Conservation (phyloP, 2,329 filamentous ascomycete genomes). For the Decorospora gaudefroyi region DNA sequence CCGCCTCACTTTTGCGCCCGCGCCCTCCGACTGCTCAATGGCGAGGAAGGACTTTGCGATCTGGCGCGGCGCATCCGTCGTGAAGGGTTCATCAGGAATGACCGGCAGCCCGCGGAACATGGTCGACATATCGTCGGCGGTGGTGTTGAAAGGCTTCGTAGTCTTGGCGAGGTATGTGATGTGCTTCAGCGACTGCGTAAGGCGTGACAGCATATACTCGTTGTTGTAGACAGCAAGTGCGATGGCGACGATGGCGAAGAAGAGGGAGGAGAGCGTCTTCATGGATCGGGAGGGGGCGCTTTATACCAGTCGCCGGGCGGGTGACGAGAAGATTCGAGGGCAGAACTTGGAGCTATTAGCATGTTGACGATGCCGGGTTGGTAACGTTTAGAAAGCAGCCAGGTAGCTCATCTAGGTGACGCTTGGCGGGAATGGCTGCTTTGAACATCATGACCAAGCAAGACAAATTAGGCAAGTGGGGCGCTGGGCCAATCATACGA, state of each 20-base stretch:
- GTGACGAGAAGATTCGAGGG: slow-evolving; percentile 43
- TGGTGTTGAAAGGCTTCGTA: slow-evolving; percentile 25
- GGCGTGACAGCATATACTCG: slow-evolving; percentile 50
- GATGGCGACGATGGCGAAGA: slow-evolving; percentile 51
- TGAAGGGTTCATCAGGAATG: slow-evolving; percentile 49
- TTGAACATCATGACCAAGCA: slow-evolving; percentile 32
- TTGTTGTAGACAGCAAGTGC: slow-evolving; percentile 46
- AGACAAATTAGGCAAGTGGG: slow-evolving; percentile 10
- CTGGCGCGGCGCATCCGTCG: slow-evolving; percentile 62
- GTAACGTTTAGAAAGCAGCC: slow-evolving; percentile 38
- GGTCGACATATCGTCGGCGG: slow-evolving; percentile 40
- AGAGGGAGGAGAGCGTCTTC: slow-evolving; percentile 49
- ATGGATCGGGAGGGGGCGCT: slow-evolving; percentile 38
- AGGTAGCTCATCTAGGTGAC: not conserved
- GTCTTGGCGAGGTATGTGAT: slow-evolving; percentile 31
- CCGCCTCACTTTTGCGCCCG: slow-evolving; percentile 81
- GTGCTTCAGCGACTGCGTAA: slow-evolving; percentile 40
- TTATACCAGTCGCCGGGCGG: slow-evolving; percentile 38
- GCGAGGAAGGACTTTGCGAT: slow-evolving; percentile 86
- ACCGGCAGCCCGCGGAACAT: slow-evolving; percentile 56
- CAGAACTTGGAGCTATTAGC: slow-evolving; percentile 14
- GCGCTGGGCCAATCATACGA: slow-evolving; percentile 8
- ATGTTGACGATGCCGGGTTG: slow-evolving; percentile 31
- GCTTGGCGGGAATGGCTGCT: slow-evolving; percentile 20
- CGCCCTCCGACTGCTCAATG: slow-evolving; percentile 83